Evolutionary conservation across 257 asterid species (phyloP).

Genomic region (Penstemon barbatus): DNA sequence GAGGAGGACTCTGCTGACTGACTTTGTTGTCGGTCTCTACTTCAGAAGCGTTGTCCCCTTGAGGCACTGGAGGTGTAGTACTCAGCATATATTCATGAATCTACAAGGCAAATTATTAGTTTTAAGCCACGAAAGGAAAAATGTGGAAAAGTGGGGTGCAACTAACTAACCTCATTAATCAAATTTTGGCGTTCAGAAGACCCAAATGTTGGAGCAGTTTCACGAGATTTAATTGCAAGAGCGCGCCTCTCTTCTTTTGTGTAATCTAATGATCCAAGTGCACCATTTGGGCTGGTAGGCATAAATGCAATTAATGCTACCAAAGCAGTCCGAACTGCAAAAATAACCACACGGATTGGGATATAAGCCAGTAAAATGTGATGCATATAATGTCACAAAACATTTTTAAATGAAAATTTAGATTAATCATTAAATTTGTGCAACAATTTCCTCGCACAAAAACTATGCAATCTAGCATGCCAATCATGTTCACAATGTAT

Average conservation of each 20-base stretch:
- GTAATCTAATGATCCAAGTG: slow-evolving; percentile 81
- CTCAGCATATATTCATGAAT: slow-evolving; percentile 80
- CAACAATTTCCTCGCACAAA: too few species aligned
- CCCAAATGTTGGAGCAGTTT: slow-evolving; percentile 65
- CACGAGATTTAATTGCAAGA: slow-evolving; percentile 79
- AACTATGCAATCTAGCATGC: too few species aligned
- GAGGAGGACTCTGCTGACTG: too few species aligned
- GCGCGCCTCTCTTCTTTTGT: slow-evolving; percentile 75
- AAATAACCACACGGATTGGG: slow-evolving; percentile 16
- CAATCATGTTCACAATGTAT: too few species aligned
- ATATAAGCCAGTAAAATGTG: neutral
- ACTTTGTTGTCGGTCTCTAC: slow-evolving; percentile 21
- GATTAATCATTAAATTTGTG: too few species aligned
- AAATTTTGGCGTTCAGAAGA: slow-evolving; percentile 73
- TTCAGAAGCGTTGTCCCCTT: slow-evolving; percentile 40
- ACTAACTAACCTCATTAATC: slow-evolving; percentile 66
- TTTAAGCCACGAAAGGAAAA: neutral
- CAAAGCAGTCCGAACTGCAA: slow-evolving; percentile 89
- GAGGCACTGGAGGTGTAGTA: slow-evolving; percentile 63
- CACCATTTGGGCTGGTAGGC: slow-evolving; percentile 95
- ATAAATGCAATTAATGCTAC: slow-evolving; percentile 87
- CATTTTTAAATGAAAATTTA: too few species aligned
- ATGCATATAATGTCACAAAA: too few species aligned
- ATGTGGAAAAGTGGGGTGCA: slow-evolving; percentile 13
- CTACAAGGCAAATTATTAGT: slow-evolving; percentile 29